Evolutionary conservation across 768 basidiomycete genomes (phyloP).

Genomic region (Suillus americanus): DNA sequence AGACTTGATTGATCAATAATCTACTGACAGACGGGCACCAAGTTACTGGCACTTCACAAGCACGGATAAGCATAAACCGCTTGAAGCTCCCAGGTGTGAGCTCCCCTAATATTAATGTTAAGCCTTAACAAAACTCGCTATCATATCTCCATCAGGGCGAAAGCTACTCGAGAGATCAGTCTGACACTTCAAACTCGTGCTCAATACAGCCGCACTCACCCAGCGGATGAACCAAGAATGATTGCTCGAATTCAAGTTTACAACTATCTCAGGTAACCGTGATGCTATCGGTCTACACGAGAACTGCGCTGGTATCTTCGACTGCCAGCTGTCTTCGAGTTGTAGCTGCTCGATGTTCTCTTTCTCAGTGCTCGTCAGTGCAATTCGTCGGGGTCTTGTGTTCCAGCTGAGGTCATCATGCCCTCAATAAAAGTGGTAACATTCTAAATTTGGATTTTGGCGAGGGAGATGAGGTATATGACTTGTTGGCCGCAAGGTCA

Average conservation of each 20-base stretch:
- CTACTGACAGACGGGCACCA: too few relatives aligned
- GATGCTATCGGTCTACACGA: constrained; percentile 11
- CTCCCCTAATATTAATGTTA: not conserved
- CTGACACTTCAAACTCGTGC: not conserved
- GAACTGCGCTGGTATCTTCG: constrained; percentile 9
- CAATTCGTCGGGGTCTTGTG: constrained; percentile 11
- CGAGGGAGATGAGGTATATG: constrained; percentile 13
- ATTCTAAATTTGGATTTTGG: constrained; percentile 20
- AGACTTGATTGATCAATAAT: too few relatives aligned
- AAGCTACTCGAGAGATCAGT: not conserved
- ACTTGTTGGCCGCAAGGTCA: constrained; percentile 10
- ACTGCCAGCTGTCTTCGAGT: constrained; percentile 7
- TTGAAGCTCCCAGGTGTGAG: too few relatives aligned
- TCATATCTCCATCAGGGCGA: not conserved
- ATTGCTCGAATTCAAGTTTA: constrained; percentile 16
- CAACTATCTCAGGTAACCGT: constrained; percentile 15
- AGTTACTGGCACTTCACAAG: too few relatives aligned
- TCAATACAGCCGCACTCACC: constrained; percentile 10
- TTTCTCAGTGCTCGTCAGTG: constrained; percentile 7
- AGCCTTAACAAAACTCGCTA: not conserved
- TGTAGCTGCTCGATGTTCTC: constrained; percentile 4
- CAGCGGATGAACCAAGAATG: constrained; percentile 16
- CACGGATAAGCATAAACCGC: too few relatives aligned
- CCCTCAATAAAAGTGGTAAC: constrained; percentile 6
- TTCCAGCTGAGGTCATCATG: constrained; percentile 15